These are phyloP conservation scores for Physcia stellaris DNA, from an alignment of 495 filamentous ascomycete genomes.

Conservation along the genomic window DNA sequence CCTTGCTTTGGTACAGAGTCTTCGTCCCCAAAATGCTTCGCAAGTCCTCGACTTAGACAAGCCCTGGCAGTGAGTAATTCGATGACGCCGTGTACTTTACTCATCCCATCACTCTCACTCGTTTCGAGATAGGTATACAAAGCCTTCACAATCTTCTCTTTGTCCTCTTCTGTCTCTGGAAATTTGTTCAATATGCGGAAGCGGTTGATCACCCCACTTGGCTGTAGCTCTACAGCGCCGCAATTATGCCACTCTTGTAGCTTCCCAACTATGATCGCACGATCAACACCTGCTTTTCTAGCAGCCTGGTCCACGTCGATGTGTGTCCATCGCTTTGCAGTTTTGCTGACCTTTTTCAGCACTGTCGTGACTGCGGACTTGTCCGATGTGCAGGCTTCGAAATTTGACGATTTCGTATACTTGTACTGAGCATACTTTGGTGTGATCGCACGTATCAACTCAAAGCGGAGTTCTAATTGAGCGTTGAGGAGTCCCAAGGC, in stretches of 20 bases:
- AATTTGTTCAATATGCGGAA: slow-evolving; percentile 33
- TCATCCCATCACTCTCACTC: slow-evolving; percentile 34
- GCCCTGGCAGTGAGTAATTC: slow-evolving; percentile 27
- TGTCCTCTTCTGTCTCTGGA: slow-evolving; percentile 24
- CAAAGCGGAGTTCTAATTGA: slow-evolving; percentile 40
- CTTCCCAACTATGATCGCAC: slow-evolving; percentile 32
- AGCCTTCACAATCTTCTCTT: slow-evolving; percentile 30
- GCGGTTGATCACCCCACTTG: slow-evolving; percentile 31
- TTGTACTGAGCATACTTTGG: slow-evolving; percentile 39
- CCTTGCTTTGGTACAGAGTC: slow-evolving; percentile 18
- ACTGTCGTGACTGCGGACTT: slow-evolving; percentile 20
- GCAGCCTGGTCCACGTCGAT: slow-evolving; percentile 32
- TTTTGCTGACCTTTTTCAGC: slow-evolving; percentile 20
- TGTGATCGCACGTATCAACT: slow-evolving; percentile 37
- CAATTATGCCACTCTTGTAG: no score
- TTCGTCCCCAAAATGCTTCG: slow-evolving; percentile 44
- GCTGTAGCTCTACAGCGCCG: slow-evolving; percentile 34
- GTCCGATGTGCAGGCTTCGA: slow-evolving; percentile 17
- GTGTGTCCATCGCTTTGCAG: slow-evolving; percentile 19
- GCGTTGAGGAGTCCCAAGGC: slow-evolving; percentile 33
- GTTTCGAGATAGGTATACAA: no score
- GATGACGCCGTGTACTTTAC: slow-evolving; percentile 32
- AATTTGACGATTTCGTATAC: slow-evolving; percentile 24
- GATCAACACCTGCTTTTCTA: slow-evolving; percentile 9
- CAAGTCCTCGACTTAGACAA: slow-evolving; percentile 21